A percentile compares a stretch with the other conserved stretches of the same genome.
phyloP scores from a whole-genome alignment of 176 grass and related monocot genomes.

The Paspalum vaginatum region DNA sequence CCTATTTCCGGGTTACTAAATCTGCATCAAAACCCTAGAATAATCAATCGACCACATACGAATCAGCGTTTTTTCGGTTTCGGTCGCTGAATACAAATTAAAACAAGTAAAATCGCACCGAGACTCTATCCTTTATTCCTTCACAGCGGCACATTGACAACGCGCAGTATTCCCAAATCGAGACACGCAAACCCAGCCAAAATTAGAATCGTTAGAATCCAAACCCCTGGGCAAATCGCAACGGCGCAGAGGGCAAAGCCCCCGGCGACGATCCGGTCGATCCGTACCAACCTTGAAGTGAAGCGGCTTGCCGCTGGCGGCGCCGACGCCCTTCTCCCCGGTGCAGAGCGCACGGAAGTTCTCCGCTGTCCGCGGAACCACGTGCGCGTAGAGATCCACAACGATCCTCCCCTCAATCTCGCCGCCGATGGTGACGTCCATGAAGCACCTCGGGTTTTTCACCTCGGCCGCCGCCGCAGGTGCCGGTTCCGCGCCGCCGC shows the following conservation, averaged over 20 bases:
- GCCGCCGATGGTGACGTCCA: slow-evolving; percentile 86
- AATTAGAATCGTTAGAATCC: neutral
- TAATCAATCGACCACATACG: neutral
- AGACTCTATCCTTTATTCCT: neutral
- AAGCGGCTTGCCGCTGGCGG: slow-evolving; percentile 70
- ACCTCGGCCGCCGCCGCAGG: slow-evolving; percentile 32
- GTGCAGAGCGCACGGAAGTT: slow-evolving; percentile 98
- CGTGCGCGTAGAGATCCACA: slow-evolving; percentile 68
- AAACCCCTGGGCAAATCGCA: neutral
- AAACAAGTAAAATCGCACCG: neutral
- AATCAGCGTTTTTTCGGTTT: neutral
- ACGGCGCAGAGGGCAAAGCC: neutral
- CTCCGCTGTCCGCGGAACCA: slow-evolving; percentile 82
- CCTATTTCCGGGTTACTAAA: neutral
- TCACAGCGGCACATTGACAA: slow-evolving; percentile 21
- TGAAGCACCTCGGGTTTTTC: slow-evolving; percentile 73
- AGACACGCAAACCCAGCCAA: neutral
- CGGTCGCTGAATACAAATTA: neutral
- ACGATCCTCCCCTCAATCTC: slow-evolving; percentile 97
- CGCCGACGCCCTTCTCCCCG: slow-evolving; percentile 85
- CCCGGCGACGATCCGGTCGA: neutral
- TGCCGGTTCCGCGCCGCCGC: slow-evolving; percentile 25
- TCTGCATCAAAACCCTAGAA: neutral
- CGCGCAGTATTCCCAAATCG: slow-evolving; percentile 23
- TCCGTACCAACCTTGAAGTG: slow-evolving; percentile 75